Base-by-base conservation (phyloP, 768 basidiomycete genomes). In the Gymnopilus dilepis region DNA sequence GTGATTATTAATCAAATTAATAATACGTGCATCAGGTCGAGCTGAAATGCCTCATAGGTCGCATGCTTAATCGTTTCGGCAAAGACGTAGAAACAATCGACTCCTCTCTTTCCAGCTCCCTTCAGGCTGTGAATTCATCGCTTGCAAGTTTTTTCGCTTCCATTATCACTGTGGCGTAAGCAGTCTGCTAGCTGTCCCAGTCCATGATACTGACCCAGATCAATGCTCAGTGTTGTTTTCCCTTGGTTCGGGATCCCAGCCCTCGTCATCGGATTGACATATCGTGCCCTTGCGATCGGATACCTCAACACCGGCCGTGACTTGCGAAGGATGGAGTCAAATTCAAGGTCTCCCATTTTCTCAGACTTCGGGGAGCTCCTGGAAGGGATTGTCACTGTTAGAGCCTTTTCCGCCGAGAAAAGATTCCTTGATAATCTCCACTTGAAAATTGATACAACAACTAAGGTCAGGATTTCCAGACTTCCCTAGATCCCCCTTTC, bases 1-100 rank as follows among this genome's bases (percentile, higher is more conserved):
- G 91, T 80, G 67, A 34, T 58, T 12, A 28, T 45, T 56, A 9
- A 5, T 9, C 13, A 24, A 45, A 26, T 31, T 21, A n/a, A 13
- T 52, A 22, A 55, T 31, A 1, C 31, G 3, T 61, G 15, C 6
- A 22, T 6, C 37, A 11, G n/a, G 13, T 21, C 15, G 33, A 50
- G 3, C n/a, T n/a, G n/a, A 63, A 30, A 12, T 31, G 60, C 50
- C 33, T 59, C 26, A 69, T 24, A 86, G 91, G 92, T 38, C 89
- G 92, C 2, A 89, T 95, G 83, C 80, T 95, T 66, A 95, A 95
- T 73, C 85, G 94, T 5, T 95, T 95, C 69, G 89, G 86, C 68
- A 90, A 88, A 78, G 94, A 97, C 68, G 83, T 96, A 34, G 94
- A 95, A 73, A 94, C 91, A 0, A 90, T 97, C 19, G 95, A 97